Evolutionary conservation across 768 basidiomycete species (phyloP).

Genomic region (Lepiota subincarnata): DNA sequence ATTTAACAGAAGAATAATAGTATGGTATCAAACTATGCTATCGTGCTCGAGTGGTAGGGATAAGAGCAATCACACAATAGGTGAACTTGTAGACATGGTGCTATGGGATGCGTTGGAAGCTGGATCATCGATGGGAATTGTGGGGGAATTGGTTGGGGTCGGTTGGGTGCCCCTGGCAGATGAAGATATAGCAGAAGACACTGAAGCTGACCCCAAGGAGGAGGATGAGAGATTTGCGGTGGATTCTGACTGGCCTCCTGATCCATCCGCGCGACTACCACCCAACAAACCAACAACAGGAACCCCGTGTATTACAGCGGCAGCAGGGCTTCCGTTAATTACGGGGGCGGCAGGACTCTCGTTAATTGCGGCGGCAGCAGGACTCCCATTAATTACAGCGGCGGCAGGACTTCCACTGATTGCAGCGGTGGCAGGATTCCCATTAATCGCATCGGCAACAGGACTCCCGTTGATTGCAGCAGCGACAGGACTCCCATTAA

Average conservation of each 20-base stretch:
- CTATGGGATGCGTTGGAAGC: background rate
- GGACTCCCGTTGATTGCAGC: too few species aligned
- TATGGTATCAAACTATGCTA: background rate
- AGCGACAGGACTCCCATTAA: too few species aligned
- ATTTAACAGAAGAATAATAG: background rate
- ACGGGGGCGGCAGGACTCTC: too few species aligned
- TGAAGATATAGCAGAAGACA: slow-evolving; percentile 2
- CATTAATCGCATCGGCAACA: too few species aligned
- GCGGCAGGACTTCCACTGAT: too few species aligned
- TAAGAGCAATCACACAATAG: too few species aligned
- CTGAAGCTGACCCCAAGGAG: slow-evolving; percentile 5
- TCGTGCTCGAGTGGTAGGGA: too few species aligned
- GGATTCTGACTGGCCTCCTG: background rate
- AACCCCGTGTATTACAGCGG: background rate
- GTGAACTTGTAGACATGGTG: background rate
- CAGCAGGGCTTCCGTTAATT: background rate
- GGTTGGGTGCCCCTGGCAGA: background rate
- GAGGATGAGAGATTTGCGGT: slow-evolving; percentile 10
- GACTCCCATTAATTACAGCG: too few species aligned
- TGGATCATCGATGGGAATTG: background rate
- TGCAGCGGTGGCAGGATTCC: too few species aligned
- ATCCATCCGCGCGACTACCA: background rate
- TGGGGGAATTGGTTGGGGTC: slow-evolving; percentile 5
- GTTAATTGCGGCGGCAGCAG: too few species aligned
- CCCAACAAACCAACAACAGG: background rate